Conservation (phyloP, 768 basidiomycete species). For the Lentinula aciculospora region DNA sequence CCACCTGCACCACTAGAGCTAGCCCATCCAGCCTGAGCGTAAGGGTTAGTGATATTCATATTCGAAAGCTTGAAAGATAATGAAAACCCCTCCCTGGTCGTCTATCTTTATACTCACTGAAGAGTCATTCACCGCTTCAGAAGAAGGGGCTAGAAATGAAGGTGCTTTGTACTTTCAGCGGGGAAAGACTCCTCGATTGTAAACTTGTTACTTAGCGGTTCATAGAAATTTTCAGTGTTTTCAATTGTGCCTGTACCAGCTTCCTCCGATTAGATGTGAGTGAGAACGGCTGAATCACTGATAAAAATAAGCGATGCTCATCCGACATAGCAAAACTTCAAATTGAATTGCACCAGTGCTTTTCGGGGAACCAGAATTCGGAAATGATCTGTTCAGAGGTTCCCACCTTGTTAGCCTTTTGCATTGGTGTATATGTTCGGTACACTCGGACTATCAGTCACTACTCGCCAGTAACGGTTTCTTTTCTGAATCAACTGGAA, state of each 20-base stretch:
- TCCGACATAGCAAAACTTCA: neutral
- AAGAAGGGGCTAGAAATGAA: neutral
- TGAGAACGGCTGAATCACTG: neutral
- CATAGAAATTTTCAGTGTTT: neutral
- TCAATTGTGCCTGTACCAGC: neutral
- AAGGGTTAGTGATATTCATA: conserved; percentile 9
- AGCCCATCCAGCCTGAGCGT: conserved; percentile 7
- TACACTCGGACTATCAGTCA: too few relatives aligned
- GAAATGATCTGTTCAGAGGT: neutral
- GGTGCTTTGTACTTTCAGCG: neutral
- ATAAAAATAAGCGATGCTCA: neutral
- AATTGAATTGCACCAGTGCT: neutral
- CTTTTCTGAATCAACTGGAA: too few relatives aligned
- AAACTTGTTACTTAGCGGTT: neutral
- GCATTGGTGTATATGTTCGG: too few relatives aligned
- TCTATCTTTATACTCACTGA: neutral
- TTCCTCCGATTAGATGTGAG: neutral
- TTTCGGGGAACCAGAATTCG: neutral
- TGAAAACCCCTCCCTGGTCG: neutral
- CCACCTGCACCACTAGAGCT: neutral
- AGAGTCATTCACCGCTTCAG: neutral
- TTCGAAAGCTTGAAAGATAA: neutral
- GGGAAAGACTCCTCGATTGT: neutral
- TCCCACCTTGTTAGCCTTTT: neutral
- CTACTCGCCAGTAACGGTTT: too few relatives aligned